Conservation (phyloP, 495 filamentous ascomycete genomes). For the Neurospora sublineolata region DNA sequence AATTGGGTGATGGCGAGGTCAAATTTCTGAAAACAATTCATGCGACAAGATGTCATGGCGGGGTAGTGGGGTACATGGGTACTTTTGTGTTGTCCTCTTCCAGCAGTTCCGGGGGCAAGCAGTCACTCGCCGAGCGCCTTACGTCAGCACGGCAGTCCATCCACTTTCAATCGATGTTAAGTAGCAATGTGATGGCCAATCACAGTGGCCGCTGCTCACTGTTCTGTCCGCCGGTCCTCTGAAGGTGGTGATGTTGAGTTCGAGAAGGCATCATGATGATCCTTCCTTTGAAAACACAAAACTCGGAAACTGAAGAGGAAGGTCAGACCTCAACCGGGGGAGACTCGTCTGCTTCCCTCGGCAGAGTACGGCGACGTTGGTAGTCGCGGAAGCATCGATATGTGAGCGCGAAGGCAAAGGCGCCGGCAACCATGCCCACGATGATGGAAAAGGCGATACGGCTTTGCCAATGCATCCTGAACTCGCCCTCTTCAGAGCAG, state of each 20-base stretch:
- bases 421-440: slow-evolving; percentile 3
- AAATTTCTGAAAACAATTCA: not conserved
- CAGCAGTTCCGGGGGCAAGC: not conserved
- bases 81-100: not conserved
- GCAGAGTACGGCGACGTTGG: not conserved
- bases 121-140: not conserved
- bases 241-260: not conserved
- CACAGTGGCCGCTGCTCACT: not conserved
- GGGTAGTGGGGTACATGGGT: not conserved
- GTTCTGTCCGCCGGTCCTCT: not conserved
- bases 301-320: not conserved
- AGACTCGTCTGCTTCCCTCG: not conserved
- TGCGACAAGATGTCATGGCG: not conserved
- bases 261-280: not conserved
- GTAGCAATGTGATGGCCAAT: not conserved
- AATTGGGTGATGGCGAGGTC: not conserved
- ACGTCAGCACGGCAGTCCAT: not conserved
- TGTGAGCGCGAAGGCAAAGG: slow-evolving; percentile 5
- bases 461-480: not conserved
- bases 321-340: not conserved
- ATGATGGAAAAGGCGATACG: slow-evolving; percentile 6
- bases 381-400: not conserved
- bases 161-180: not conserved
- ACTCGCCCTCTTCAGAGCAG: not conserved
- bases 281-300: not conserved